Evolutionary conservation across 192 early-diverging fungal genomes (phyloP).

Genomic region (Anaeromyces robustus): DNA sequence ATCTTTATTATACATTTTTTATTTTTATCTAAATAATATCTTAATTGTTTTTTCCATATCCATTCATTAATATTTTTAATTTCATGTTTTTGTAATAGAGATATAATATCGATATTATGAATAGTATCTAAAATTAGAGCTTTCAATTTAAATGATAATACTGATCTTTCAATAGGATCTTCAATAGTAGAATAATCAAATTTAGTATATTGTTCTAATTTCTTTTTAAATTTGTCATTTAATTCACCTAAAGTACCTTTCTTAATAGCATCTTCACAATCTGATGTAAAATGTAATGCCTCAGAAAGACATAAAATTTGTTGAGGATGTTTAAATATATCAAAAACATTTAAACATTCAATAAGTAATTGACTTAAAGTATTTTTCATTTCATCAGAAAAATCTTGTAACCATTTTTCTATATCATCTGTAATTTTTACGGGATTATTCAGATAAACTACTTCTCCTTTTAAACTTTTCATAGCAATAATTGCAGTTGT

Average conservation of each 20-base stretch:
- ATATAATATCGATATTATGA: conserved; percentile 37
- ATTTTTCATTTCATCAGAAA: conserved; percentile 28
- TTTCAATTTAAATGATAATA: conserved; percentile 31
- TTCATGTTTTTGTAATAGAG: conserved; percentile 20
- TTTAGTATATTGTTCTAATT: conserved; percentile 30
- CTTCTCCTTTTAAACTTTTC: conserved; percentile 33
- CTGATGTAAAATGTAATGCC: conserved; percentile 29
- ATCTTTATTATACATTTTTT: conserved; percentile 21
- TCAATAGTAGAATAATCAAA: conserved; percentile 23
- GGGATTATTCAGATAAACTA: conserved; percentile 18
- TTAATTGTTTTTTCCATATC: conserved; percentile 33
- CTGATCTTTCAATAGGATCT: conserved; percentile 15
- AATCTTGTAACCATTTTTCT: conserved; percentile 30
- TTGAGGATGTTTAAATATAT: conserved; percentile 31
- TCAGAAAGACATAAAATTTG: conserved; percentile 28
- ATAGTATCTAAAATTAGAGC: conserved; percentile 37
- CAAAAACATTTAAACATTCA: conserved; percentile 19
- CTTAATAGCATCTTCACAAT: conserved; percentile 20
- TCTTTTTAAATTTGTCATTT: conserved; percentile 11
- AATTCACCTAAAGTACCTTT: conserved; percentile 14
- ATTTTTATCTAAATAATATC: conserved; percentile 25
- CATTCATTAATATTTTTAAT: conserved; percentile 17
- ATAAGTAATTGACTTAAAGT: conserved; percentile 19
- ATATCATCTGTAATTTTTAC: conserved; percentile 31
- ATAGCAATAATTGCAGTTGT: conserved; percentile 22